phyloP scores from a whole-genome alignment of 2,329 filamentous ascomycete species.

The Fusarium sp. region DNA sequence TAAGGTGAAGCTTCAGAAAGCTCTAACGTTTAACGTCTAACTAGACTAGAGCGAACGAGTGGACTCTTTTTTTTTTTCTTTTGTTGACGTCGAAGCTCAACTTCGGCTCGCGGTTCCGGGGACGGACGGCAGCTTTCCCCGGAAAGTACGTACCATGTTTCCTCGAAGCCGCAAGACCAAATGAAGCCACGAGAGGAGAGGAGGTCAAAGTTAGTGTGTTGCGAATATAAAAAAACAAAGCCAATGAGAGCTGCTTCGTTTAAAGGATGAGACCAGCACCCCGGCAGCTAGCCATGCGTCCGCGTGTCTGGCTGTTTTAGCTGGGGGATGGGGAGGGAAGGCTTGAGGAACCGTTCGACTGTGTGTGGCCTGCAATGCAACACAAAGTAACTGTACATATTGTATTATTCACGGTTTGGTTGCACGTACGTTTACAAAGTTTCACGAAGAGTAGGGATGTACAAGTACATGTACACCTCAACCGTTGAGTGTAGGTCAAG shows the following conservation, averaged over 20 bases:
- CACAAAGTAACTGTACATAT: constrained; percentile 22
- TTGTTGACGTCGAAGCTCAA: constrained; percentile 24
- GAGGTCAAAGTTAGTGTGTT: not conserved
- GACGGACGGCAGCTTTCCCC: constrained; percentile 26
- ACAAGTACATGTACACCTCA: not conserved
- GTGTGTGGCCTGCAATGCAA: constrained; percentile 31
- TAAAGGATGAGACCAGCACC: constrained; percentile 6
- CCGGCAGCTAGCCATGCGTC: constrained; percentile 39
- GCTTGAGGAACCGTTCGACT: constrained; percentile 31
- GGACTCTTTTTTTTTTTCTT: not conserved
- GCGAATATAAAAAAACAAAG: not conserved
- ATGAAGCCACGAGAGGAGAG: not conserved
- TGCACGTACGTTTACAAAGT: not conserved
- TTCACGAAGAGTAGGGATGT: not conserved
- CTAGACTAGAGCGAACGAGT: not conserved
- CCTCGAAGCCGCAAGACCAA: constrained; percentile 17
- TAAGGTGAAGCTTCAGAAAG: constrained; percentile 27
- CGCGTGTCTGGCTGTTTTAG: constrained; percentile 30
- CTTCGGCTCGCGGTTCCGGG: constrained; percentile 29
- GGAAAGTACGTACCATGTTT: constrained; percentile 35
- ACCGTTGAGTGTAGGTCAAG: not conserved
- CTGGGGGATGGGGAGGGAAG: constrained; percentile 1
- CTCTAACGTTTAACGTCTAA: not conserved
- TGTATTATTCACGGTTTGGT: not conserved
- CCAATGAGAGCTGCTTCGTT: constrained; percentile 26